Evolutionary conservation across 2,329 filamentous ascomycete species (phyloP).

Genomic region (Hymenoscyphus salicellus): DNA sequence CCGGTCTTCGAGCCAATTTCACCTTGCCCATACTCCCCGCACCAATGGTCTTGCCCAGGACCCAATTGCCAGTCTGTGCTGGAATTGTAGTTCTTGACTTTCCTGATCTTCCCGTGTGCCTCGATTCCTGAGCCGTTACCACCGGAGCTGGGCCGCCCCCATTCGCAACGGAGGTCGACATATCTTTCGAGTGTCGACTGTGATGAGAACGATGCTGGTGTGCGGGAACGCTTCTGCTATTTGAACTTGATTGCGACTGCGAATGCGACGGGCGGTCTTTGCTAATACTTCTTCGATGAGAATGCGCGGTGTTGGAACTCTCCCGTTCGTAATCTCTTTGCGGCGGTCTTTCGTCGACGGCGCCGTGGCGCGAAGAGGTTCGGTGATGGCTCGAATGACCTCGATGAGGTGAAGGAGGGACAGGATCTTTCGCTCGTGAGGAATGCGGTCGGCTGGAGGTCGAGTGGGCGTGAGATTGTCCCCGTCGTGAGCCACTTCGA

Average conservation of each 20-base stretch:
- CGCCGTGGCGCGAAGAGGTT: constrained; percentile 41
- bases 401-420: constrained; percentile 27
- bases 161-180: constrained; percentile 50
- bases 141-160: constrained; percentile 54
- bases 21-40: constrained; percentile 99
- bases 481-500: constrained; percentile 28
- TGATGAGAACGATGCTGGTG: constrained; percentile 35
- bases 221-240: constrained; percentile 39
- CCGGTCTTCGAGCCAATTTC: constrained; percentile 86
- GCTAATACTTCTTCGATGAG: constrained; percentile 32
- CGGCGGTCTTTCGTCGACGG: constrained; percentile 44
- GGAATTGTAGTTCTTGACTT: constrained; percentile 78
- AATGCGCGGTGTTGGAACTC: constrained; percentile 58
- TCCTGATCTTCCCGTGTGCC: constrained; percentile 48
- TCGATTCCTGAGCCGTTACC: constrained; percentile 48
- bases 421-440: constrained; percentile 25
- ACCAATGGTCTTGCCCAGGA: constrained; percentile 93
- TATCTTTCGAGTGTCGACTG: constrained; percentile 41
- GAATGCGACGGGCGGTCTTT: constrained; percentile 31
- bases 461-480: constrained; percentile 30
- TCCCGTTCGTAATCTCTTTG: constrained; percentile 67
- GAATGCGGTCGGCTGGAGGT: constrained; percentile 33
- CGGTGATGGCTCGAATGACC: constrained; percentile 29
- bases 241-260: constrained; percentile 31
- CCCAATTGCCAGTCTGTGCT: constrained; percentile 88